These are phyloP conservation scores for Ulota crispa DNA, from an alignment of 225 moss, liverwort and hornwort species.

Conservation along the genomic window DNA sequence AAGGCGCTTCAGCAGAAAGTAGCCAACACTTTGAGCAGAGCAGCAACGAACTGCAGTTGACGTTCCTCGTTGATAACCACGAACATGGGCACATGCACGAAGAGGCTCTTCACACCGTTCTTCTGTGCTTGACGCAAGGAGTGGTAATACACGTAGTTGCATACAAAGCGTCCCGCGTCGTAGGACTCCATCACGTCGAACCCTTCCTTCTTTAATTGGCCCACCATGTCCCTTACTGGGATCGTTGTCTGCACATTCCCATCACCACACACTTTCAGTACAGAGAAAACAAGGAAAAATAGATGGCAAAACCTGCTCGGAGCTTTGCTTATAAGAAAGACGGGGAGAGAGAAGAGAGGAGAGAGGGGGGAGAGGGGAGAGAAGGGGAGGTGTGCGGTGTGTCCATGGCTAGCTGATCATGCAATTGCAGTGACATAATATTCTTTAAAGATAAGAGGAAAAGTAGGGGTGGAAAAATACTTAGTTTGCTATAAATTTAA, in stretches of 20 bases:
- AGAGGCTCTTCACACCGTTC: constrained; percentile 63
- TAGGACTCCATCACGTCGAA: constrained; percentile 69
- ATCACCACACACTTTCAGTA: not conserved
- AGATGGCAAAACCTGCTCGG: too few species aligned
- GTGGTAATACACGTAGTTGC: constrained; percentile 94
- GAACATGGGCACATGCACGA: constrained; percentile 91
- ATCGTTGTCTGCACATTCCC: constrained; percentile 50
- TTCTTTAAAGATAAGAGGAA: too few species aligned
- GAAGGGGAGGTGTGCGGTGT: too few species aligned
- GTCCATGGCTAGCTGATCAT: too few species aligned
- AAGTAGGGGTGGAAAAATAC: too few species aligned
- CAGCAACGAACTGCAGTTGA: constrained; percentile 76
- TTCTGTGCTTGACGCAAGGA: constrained; percentile 68
- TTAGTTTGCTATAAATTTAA: too few species aligned
- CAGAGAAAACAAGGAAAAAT: not conserved
- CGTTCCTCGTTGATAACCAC: constrained; percentile 49
- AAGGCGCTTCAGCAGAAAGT: constrained; percentile 31
- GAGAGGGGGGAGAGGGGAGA: too few species aligned
- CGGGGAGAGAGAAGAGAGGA: not conserved
- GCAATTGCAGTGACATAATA: too few species aligned
- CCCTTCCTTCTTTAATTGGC: constrained; percentile 52
- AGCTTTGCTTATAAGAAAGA: not conserved
- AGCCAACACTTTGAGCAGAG: constrained; percentile 64
- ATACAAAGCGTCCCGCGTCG: constrained; percentile 92
- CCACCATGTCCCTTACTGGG: constrained; percentile 59